Base-by-base conservation (phyloP, 2,329 filamentous ascomycete genomes). In the Phialocephala sp. region DNA sequence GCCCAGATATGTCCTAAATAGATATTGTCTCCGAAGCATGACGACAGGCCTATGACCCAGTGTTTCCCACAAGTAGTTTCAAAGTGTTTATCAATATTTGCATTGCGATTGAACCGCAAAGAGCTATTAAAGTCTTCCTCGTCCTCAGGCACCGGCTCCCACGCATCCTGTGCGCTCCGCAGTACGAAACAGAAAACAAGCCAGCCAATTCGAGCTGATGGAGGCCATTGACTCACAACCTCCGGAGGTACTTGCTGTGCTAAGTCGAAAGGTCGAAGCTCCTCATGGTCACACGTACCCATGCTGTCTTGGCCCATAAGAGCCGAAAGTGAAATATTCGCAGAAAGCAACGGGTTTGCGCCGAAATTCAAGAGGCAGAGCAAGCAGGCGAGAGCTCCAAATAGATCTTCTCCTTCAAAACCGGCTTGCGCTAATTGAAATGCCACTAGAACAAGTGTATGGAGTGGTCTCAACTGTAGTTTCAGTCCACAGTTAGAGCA, bases 381-480 rank as follows among this genome's bases (percentile, higher is more conserved):
- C n/a, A 77, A 68, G 58, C 76, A 77, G 27, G 77, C 75, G 4
- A 80, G 27, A 18, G 76, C 75, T 0, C 79, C 79, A 65, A 80
- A 80, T 0, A 80, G 67, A 45, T 75, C 79, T 60, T 80, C 79
- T 1, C 72, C 76, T 22, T 74, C 60, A 58, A 69, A 72, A 1
- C 78, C 77, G 12, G 61, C 37, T 18, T 67, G 63, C 1, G 75
- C 76, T 22, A 80, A 69, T 58, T 76, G 68, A 57, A 76, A 76
- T n/a, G 76, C 72, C 11, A 72, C 73, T 15, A 79, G 32, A 1
- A 79, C 72, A 2, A 80, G 66, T 12, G 72, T 72, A 64, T 81
- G 79, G 8, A 81, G 61, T 8, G 76, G 75, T 2, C 68, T 63
- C 8, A 76, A 66, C 41, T 74, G 68, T 15, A 79, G 52, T 57